Evolutionary conservation across 805 yeast species (phyloP).

Genomic region (Teunomyces lycoperdinae): DNA sequence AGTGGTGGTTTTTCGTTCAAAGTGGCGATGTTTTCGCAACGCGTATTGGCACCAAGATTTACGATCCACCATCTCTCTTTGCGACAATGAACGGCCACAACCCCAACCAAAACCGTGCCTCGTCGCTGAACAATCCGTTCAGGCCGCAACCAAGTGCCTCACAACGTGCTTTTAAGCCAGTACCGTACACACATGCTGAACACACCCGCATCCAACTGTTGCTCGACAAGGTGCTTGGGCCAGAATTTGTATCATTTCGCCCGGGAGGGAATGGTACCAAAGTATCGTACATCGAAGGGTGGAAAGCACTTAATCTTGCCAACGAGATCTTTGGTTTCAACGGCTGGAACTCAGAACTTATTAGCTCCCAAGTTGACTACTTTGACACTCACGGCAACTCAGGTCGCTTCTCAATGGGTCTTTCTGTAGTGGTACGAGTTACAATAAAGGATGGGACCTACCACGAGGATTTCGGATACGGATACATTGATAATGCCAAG

Average conservation of each 20-base stretch:
- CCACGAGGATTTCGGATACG: slow-evolving; percentile 77
- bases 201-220: slow-evolving; percentile 30
- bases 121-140: slow-evolving; percentile 1
- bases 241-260: slow-evolving; percentile 72
- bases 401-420: slow-evolving; percentile 57
- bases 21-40: slow-evolving; percentile 2
- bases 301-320: slow-evolving; percentile 78
- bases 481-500: slow-evolving; percentile 67
- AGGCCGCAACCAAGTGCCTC: slow-evolving; percentile 7
- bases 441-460: slow-evolving; percentile 77
- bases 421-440: slow-evolving; percentile 69
- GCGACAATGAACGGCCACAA: background rate
- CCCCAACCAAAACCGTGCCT: background rate
- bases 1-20: background rate
- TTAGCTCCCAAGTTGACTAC: slow-evolving; percentile 63
- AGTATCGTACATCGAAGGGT: slow-evolving; percentile 77
- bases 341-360: slow-evolving; percentile 78
- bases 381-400: slow-evolving; percentile 59
- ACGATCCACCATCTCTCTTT: too few relatives aligned
- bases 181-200: slow-evolving; percentile 32
- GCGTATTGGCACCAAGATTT: background rate
- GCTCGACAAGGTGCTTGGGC: slow-evolving; percentile 53
- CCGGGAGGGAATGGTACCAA: slow-evolving; percentile 71
- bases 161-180: slow-evolving; percentile 15
- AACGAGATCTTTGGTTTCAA: slow-evolving; percentile 80